Evolutionary conservation across 2,329 filamentous ascomycete species (phyloP), one percentile per base, ranked within the genome.

Genomic region (Aspergillus glaucus): DNA sequence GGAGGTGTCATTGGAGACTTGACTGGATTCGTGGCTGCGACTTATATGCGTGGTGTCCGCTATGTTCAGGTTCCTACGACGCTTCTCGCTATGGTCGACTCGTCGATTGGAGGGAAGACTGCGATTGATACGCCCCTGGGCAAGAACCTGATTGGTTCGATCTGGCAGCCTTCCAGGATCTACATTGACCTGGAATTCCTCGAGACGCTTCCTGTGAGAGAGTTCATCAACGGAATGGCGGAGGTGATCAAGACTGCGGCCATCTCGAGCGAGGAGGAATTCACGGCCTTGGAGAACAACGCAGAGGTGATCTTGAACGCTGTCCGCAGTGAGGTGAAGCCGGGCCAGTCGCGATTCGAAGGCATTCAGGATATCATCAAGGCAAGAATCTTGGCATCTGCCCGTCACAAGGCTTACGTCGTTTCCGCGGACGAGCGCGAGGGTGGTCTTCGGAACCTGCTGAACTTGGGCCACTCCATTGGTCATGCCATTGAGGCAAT

Each of bases 141-240:
- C 52, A 98, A 98, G 78, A 98, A 98, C 66, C 74, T 98, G 53
- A 84, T 98, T 49, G 93, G 93, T 3, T 84, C 92, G 30, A 97
- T 98, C 71, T 97, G 92, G 91, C 93, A 98, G 67, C 93, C 93
- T 4, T 80, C 86, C 62, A 84, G 89, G 54, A 91, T 97, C 56
- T 98, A 95, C 71, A 91, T 98, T 60, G 93, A 98, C 68, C 77
- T 97, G 52, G 80, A 84, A 48, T 97, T 98, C 64, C 77, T 98
- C 48, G 88, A 95, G 65, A 95, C 90, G 1, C 76, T 98, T 17
- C 91, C 92, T 1, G 84, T 86, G 55, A 80, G 93, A 57, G 92
- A 98, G 71, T 92, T 98, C 64, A 90, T 96, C 71, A 98, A 98
- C 67, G 93, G 93, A 52, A 96, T 98, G 92, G 93, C 92, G 22